Conservation (phyloP, 202 grass and related monocot genomes). For the Zizania palustris region DNA sequence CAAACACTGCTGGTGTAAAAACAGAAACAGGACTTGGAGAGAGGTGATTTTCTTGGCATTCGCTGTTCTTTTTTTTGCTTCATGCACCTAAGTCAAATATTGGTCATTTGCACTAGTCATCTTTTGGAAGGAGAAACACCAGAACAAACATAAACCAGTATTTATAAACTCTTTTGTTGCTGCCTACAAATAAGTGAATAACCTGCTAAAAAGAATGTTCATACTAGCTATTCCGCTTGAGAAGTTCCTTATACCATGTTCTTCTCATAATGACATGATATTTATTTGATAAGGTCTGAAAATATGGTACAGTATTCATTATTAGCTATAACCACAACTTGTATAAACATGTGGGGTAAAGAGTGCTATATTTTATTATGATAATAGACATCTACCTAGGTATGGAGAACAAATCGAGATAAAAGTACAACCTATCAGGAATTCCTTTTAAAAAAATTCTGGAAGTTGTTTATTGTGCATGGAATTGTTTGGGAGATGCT, state of each 20-base stretch:
- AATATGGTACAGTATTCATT: neutral
- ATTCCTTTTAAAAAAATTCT: neutral
- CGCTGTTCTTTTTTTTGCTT: neutral
- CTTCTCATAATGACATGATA: neutral
- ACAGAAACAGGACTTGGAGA: constrained; percentile 36
- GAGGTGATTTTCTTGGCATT: constrained; percentile 50
- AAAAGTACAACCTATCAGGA: neutral
- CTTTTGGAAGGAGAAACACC: constrained; percentile 5
- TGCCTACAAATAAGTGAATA: neutral
- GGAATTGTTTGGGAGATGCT: neutral
- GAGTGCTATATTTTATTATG: neutral
- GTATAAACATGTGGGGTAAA: constrained; percentile 14
- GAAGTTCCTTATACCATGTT: neutral
- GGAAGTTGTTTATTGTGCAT: constrained; percentile 1
- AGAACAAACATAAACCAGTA: constrained; percentile 8
- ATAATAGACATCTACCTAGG: neutral
- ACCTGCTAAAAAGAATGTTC: neutral
- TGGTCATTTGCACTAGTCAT: constrained; percentile 22
- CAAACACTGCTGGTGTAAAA: constrained; percentile 28
- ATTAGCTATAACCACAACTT: neutral
- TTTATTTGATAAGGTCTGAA: constrained; percentile 14
- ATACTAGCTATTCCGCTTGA: neutral
- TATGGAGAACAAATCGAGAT: neutral
- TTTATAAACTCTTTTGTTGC: neutral
- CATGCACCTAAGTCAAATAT: neutral